Evolutionary conservation across 192 early-diverging fungal species (phyloP), one percentile per base, ranked within the genome.

Genomic region (Tieghemiomyces parasiticus): DNA sequence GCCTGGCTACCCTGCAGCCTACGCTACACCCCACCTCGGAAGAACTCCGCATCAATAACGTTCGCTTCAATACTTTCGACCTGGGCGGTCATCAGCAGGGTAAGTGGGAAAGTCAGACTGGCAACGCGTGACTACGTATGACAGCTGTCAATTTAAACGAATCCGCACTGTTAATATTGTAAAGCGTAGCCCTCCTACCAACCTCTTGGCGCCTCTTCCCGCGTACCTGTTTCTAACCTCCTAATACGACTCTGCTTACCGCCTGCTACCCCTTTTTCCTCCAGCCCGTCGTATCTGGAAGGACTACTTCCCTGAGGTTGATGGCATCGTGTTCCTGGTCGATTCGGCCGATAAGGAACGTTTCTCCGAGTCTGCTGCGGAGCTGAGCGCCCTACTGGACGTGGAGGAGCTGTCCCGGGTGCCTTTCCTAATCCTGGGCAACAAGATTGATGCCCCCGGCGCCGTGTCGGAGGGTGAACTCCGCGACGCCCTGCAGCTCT

Each of bases 1-100:
- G 95, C 64, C 71, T 99, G 68, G 91, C 91, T 34, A 86, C 87
- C 50, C 78, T 95, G 35, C 84, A 89, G 67, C 95, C 95, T 30
- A 99, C 95, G 38, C 82, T 93, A 73, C 93, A 99, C 71, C 95
- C 95, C 59, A 99, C 91, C 92, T 94, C 92, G 45, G 95, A 99
- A 69, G 95, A 99, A 69, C 83, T 99, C 34, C 82, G 92, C 28
- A 95, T 99, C 72, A 93, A 88, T 63, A 95, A 94, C 67, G 86
- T 97, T 63, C 87, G 84, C 68, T 96, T 99, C 77, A 97, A 89
- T 46, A 99, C 95, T 34, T 95, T 87, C 63, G 95, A 99, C 83
- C 77, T 99, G 58, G 95, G 95, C 63, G 95, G 95, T 28, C 95
- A 99, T 76, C 73, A 78, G 68, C 92, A 95, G 74, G 89, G 83